Evolutionary conservation across 1,139 yeast species (phyloP), one percentile per base, ranked within the genome.

Genomic region (Nakaseomyces uthaithaninus): DNA sequence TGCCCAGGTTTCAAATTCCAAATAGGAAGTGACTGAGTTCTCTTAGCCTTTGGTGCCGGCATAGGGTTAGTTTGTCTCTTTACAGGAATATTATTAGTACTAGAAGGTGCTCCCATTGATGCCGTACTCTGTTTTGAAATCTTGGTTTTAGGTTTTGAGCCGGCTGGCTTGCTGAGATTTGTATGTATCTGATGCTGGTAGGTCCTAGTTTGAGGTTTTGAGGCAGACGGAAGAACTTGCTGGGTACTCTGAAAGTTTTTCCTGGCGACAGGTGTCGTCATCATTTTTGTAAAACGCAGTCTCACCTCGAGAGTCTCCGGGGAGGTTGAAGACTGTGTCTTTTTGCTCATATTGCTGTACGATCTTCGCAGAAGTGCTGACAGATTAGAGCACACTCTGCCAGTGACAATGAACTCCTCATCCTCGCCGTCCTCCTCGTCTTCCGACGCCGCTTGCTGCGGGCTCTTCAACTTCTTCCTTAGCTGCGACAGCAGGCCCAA

Each of bases 331-430:
- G 36, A 33, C 3, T 19, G 19, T 14, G 36, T 36, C 8, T 39
- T 37, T 15, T 40, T 46, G n/a, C 31, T 42, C 5, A 43, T 48
- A 14, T 65, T 52, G 56, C 60, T 57, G 37, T 54, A 60, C 45
- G 57, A 66, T 62, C 59, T 69, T 66, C 51, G 77, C 68, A 68
- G 68, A 62, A 59, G 69, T 50, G 78, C 81, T 1, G 77, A 71
- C 48, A 81, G 69, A 55, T 77, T 80, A 40, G 80, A 80, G 51
- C 87, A 80, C 17, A 81, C 80, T 45, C 86, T 65, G 1, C 91
- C 91, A 0, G 85, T 80, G 12, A 81, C 55, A n/a, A 52, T 67
- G 26, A 77, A 57, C 33, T 60, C 53, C 6, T 47, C 52, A 9
- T 49, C 45, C 3, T 46, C 53, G 4, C 51, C 51, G 1, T 46